These are phyloP conservation scores for Polyporus arcularius DNA, from an alignment of 768 basidiomycete species.

Conservation along the genomic window DNA sequence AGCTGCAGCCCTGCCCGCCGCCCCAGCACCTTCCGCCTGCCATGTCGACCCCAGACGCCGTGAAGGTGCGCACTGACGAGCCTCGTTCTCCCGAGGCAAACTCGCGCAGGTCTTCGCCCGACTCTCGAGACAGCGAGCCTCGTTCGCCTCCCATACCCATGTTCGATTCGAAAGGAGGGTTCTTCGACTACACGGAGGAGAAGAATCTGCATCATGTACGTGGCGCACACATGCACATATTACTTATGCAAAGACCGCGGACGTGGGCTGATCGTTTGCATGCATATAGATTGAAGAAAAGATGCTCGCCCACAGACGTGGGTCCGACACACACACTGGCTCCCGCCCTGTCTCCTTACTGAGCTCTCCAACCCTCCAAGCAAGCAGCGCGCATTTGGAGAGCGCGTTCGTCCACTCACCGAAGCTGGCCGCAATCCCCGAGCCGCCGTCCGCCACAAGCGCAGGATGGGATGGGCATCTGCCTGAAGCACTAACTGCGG, in stretches of 20 bases:
- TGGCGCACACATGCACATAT: conserved; percentile 11
- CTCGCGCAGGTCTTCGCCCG: conserved; percentile 7
- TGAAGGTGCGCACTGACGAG: not conserved
- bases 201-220: conserved; percentile 72
- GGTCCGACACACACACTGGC: conserved; percentile 55
- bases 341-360: conserved; percentile 27
- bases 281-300: conserved; percentile 72
- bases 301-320: conserved; percentile 62
- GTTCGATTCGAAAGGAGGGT: conserved; percentile 65
- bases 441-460: conserved; percentile 5
- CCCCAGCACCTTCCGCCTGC: too few species aligned
- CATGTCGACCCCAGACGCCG: not conserved
- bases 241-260: not conserved
- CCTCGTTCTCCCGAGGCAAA: not conserved
- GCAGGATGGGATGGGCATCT: conserved; percentile 4
- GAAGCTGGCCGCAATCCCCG: conserved; percentile 39
- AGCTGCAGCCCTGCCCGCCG: too few species aligned
- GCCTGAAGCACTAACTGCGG: conserved; percentile 2
- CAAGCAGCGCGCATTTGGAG: conserved; percentile 17
- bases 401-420: conserved; percentile 40
- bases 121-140: conserved; percentile 11
- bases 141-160: conserved; percentile 36
- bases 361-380: conserved; percentile 20
- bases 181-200: conserved; percentile 81
- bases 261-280: not conserved